These are phyloP conservation scores for Tranzscheliella williamsii DNA, from an alignment of 1,284 basidiomycete genomes.

Conservation along the genomic window DNA sequence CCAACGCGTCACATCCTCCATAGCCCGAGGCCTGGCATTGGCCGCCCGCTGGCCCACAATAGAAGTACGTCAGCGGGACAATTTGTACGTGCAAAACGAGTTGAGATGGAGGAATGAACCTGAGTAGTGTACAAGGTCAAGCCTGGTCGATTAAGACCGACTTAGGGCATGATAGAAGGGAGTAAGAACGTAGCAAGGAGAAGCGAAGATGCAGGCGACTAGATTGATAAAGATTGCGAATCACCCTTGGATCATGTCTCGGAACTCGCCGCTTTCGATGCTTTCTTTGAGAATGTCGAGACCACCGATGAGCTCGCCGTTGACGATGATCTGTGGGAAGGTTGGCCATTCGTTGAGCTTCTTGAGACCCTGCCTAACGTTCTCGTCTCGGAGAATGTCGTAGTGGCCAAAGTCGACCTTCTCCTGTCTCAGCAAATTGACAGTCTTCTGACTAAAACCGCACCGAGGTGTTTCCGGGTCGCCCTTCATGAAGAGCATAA, in stretches of 20 bases:
- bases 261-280: constrained; percentile 67
- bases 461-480: constrained; percentile 73
- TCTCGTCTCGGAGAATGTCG: constrained; percentile 75
- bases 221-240: too few species aligned
- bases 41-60: too few species aligned
- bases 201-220: too few species aligned
- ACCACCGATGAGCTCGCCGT: constrained; percentile 75
- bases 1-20: too few species aligned
- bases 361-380: constrained; percentile 75
- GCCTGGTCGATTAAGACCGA: too few species aligned
- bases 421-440: constrained; percentile 69
- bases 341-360: constrained; percentile 80
- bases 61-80: too few species aligned
- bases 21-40: too few species aligned
- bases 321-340: constrained; percentile 73
- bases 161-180: too few species aligned
- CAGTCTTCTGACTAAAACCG: constrained; percentile 76
- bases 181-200: too few species aligned
- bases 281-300: constrained; percentile 63
- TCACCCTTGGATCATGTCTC: constrained; percentile 67
- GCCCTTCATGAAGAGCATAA: constrained; percentile 98
- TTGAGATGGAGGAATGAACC: too few species aligned
- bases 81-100: too few species aligned
- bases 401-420: constrained; percentile 72
- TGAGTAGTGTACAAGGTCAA: too few species aligned